These are phyloP conservation scores for Fusarium sp. DNA, from an alignment of 2,329 filamentous ascomycete genomes.

Conservation along the genomic window DNA sequence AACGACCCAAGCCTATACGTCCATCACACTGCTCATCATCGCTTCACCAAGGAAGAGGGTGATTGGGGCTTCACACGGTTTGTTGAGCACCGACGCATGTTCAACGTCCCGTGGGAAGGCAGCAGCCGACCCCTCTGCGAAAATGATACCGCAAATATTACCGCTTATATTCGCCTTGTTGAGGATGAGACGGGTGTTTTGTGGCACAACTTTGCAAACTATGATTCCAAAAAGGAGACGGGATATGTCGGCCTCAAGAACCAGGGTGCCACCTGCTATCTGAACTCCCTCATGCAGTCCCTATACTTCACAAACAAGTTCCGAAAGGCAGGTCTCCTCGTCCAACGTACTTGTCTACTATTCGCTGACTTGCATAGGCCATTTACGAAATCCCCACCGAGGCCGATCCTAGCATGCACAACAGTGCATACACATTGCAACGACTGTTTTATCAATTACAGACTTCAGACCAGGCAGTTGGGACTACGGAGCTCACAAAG, in stretches of 20 bases:
- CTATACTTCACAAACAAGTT: constrained; percentile 93
- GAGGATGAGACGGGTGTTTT: constrained; percentile 90
- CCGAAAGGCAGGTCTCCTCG: constrained; percentile 74
- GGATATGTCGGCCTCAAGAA: constrained; percentile 97
- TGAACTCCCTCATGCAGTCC: constrained; percentile 87
- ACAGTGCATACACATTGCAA: constrained; percentile 94
- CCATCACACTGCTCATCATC: constrained; percentile 89
- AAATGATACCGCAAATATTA: constrained; percentile 82
- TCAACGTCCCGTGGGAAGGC: constrained; percentile 81
- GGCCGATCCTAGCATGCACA: constrained; percentile 81
- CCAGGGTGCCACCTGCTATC: constrained; percentile 91
- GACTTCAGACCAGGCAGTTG: constrained; percentile 84
- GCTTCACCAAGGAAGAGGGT: constrained; percentile 95
- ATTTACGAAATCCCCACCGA: constrained; percentile 98
- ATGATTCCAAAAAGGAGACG: constrained; percentile 99
- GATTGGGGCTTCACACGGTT: constrained; percentile 99
- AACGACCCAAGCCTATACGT: constrained; percentile 88
- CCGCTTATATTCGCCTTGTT: constrained; percentile 83
- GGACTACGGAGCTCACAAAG: constrained; percentile 92
- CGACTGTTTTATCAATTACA: constrained; percentile 95
- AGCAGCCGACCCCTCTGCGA: constrained; percentile 78
- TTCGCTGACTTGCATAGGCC: constrained; percentile 67
- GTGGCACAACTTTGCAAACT: constrained; percentile 93
- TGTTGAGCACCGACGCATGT: constrained; percentile 87
- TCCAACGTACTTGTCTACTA: background rate